These are phyloP conservation scores for Paraphysoderma sedebokerense DNA, from an alignment of 371 early-diverging fungal genomes.

Conservation along the genomic window DNA sequence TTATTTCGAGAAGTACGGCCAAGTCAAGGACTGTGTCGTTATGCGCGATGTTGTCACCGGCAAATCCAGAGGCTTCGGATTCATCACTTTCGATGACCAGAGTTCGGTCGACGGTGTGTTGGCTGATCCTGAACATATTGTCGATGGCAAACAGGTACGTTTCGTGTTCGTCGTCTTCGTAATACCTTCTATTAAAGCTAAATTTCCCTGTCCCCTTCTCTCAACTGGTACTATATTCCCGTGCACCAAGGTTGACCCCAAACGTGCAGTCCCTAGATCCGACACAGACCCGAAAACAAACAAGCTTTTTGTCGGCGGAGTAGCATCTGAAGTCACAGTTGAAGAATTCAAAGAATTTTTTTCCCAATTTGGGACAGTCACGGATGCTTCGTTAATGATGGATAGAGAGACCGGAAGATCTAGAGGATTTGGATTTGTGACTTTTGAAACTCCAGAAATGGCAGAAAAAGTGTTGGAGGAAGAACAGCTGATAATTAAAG, in stretches of 20 bases:
- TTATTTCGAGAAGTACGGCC: conserved; percentile 10
- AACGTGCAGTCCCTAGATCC: conserved; percentile 68
- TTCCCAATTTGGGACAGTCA: conserved; percentile 49
- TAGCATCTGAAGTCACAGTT: conserved; percentile 58
- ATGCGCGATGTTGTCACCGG: conserved; percentile 66
- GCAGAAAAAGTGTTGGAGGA: conserved; percentile 41
- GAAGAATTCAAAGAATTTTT: conserved; percentile 64
- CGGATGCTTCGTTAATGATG: conserved; percentile 57
- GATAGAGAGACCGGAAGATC: conserved; percentile 59
- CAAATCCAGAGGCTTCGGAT: conserved; percentile 79
- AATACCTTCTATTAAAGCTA: not conserved
- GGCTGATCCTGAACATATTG: conserved; percentile 44
- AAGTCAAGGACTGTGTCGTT: conserved; percentile 45
- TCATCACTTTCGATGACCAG: conserved; percentile 60
- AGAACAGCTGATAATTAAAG: conserved; percentile 29
- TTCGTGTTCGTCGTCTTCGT: no score
- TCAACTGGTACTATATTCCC: no score
- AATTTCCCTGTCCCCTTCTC: not conserved
- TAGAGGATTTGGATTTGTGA: conserved; percentile 66
- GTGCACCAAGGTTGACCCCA: conserved; percentile 82
- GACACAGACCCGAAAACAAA: conserved; percentile 54
- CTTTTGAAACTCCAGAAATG: conserved; percentile 36
- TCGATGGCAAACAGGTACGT: conserved; percentile 70
- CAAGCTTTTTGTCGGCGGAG: conserved; percentile 83
- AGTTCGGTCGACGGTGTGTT: conserved; percentile 49